Percentiles rank a stretch among this genome's conserved stretches.
Conservation (phyloP, 805 yeast species). For the Hanseniaspora valbyensis region DNA sequence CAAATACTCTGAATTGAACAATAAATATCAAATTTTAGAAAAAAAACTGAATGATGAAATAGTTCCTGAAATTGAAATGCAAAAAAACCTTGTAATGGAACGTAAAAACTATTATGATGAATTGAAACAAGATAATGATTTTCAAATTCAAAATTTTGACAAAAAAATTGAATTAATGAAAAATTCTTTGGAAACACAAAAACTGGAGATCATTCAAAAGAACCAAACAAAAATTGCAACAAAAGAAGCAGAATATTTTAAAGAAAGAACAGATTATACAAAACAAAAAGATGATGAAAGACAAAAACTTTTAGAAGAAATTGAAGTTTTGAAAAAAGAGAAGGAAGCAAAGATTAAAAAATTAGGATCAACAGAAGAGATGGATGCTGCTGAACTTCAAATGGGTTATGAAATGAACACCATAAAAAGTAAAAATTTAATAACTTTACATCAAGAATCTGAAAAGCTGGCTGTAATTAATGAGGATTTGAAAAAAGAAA, state of each 20-base stretch:
- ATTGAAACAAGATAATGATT: not conserved
- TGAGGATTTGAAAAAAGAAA: conserved; percentile 1
- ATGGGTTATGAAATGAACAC: conserved; percentile 21
- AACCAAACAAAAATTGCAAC: conserved; percentile 22
- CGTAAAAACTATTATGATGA: conserved; percentile 20
- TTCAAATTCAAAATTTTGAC: not conserved
- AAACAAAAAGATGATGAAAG: conserved; percentile 28
- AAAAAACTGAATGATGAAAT: conserved; percentile 20
- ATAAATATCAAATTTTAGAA: conserved; percentile 19
- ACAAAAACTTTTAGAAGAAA: conserved; percentile 22
- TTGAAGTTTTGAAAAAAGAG: conserved; percentile 22
- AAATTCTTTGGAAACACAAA: conserved; percentile 16
- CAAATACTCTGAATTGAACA: conserved; percentile 21
- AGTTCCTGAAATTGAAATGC: conserved; percentile 24
- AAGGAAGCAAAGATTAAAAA: conserved; percentile 18
- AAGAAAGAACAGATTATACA: conserved; percentile 28
- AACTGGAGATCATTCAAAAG: conserved; percentile 20
- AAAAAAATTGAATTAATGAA: conserved; percentile 16
- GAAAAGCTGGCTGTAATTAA: not conserved
- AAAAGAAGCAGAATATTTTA: conserved; percentile 31
- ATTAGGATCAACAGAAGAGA: conserved; percentile 16
- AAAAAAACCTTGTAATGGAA: conserved; percentile 23
- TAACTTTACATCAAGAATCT: conserved; percentile 9
- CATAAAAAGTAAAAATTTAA: conserved; percentile 1
- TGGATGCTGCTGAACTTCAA: conserved; percentile 12